Base-by-base conservation (phyloP, 169 alveolate genomes). In the Prorocentrum cordatum region DNA sequence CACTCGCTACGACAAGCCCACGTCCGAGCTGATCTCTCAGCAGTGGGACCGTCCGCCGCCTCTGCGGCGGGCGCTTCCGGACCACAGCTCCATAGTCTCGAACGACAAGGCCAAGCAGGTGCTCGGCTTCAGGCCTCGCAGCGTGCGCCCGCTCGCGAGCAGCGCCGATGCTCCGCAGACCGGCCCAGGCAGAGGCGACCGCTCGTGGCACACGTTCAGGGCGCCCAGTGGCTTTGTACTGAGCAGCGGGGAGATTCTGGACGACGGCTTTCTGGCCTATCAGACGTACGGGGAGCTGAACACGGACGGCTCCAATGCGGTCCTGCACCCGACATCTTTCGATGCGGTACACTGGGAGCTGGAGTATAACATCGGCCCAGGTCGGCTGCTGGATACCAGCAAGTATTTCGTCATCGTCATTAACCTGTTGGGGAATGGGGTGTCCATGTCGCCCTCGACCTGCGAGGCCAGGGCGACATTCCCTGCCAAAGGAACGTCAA, bases 261-360 rank as follows among this genome's bases (percentile, higher is more conserved):
- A n/a, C n/a, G n/a, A n/a, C n/a, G n/a, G n/a, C n/a, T n/a, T n/a
- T n/a, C n/a, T n/a, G n/a, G n/a, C n/a, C n/a, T n/a, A n/a, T n/a
- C n/a, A n/a, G n/a, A n/a, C n/a, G n/a, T n/a, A n/a, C n/a, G n/a
- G n/a, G n/a, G n/a, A n/a, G n/a, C n/a, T n/a, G n/a, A n/a, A n/a
- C 7, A 7, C 50, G 18, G 36, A 62, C 24, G 47, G 38, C 32
- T 38, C 89, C 72, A 80, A 80, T 29, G 42, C 64, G 67, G 61
- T 80, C 22, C 35, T 80, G 45, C 89, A 80, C 29, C 89, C 89
- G 0, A 80, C 89, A 1, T 80, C 89, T 20, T 80, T 61, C 61
- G 89, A 80, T 80, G 89, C 89, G 36, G 29, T 54, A 1, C 89
- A 80, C 36, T 68, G 70, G 18, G 89, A 80, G 54, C 66, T 80